Base-by-base conservation (phyloP, 2,329 filamentous ascomycete species). In the Huntiella omanensis region DNA sequence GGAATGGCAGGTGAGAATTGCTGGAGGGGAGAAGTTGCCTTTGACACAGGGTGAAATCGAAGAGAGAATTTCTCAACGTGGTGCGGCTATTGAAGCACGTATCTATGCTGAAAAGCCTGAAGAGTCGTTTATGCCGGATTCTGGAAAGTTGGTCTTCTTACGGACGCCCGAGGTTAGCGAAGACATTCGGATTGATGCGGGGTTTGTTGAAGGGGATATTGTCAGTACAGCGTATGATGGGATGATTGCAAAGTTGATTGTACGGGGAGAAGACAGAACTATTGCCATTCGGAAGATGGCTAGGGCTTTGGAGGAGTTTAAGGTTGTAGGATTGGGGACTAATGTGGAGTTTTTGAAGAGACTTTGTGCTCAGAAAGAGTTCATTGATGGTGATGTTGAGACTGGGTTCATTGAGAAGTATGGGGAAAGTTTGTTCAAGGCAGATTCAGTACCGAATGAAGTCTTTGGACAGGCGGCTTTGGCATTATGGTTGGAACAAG, bases 161-260 rank as follows among this genome's bases (percentile, higher is more conserved):
- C 72, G 75, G 33, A 86, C 83, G 1, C 87, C 88, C 0, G 62
- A 65, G 22, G 64, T 72, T 1, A 72, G 75, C 34, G 70, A 80
- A 1, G 81, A 86, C 52, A 73, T 96, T 32, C 78, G 91, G 36
- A 86, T 98, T 53, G 91, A 98, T 57, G 86, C 87, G 40, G 91
- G 91, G 1, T 96, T 96, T 59, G 75, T 87, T 22, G 72, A 86
- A 54, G 91, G 91, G 19, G 88, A 94, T 58, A 84, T 85, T 52
- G 83, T 98, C 2, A 92, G 87, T 0, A 84, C 88, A 49, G 83
- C 91, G 46, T 98, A 98, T 61, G 91, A 98, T 55, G 91, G 91
- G 22, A 98, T 98, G 91, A 94, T 98, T 54, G 84, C 91, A 39
- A 98, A 98, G 64, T 73, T 98, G 45, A 98, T 98, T 54, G 85